Conservation (phyloP, 352 stramenopile genomes). For the Pythium plurisporium region DNA sequence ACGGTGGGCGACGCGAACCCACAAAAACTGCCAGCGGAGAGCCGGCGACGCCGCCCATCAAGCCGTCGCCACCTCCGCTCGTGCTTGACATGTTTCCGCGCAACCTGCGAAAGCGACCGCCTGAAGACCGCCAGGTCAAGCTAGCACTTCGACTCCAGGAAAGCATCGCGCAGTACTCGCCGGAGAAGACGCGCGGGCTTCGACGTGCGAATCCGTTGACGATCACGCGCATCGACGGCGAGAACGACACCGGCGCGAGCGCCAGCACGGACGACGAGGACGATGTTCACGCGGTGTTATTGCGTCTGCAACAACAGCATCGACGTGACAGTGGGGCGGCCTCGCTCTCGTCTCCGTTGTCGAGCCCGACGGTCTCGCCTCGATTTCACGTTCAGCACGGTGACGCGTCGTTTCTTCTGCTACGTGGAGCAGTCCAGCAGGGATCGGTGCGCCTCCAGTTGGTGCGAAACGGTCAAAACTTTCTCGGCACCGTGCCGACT, state of each 20-base stretch:
- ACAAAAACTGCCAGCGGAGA: conserved; percentile 10
- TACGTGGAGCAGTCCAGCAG: conserved; percentile 51
- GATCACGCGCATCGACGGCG: conserved; percentile 2
- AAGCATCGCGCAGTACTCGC: conserved; percentile 47
- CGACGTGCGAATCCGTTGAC: conserved; percentile 14
- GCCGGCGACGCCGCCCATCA: conserved; percentile 7
- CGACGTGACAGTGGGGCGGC: not conserved
- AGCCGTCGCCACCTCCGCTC: not conserved
- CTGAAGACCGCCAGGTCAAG: conserved; percentile 50
- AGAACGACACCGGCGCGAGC: too few relatives aligned
- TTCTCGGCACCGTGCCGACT: conserved; percentile 34
- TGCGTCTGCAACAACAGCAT: conserved; percentile 13
- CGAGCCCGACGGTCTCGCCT: not conserved
- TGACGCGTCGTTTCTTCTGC: conserved; percentile 41
- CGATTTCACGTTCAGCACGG: conserved; percentile 17
- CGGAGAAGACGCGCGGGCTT: conserved; percentile 32
- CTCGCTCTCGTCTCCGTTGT: not conserved
- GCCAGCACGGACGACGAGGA: too few relatives aligned
- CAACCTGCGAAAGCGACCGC: conserved; percentile 28
- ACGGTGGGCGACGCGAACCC: conserved; percentile 19
- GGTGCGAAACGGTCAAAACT: conserved; percentile 42
- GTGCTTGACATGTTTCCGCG: conserved; percentile 34
- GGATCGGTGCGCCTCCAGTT: conserved; percentile 41
- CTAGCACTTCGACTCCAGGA: conserved; percentile 43
- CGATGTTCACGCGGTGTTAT: conserved; percentile 11